Evolutionary conservation across 1,284 basidiomycete species (phyloP).

Genomic region (Irpex lacteus): DNA sequence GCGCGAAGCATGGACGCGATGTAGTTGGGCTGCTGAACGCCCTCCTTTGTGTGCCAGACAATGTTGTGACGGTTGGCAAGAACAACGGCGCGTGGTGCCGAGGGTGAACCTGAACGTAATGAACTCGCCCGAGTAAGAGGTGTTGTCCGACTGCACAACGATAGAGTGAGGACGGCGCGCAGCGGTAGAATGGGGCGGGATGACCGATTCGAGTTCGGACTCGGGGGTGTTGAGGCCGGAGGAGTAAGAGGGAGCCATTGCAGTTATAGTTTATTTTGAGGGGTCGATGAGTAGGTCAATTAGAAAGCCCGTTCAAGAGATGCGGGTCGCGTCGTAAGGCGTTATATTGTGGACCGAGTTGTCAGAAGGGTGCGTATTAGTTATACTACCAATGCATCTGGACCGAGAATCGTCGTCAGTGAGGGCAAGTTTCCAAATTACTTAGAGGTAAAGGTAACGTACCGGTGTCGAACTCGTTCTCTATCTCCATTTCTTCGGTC

Average conservation of each 20-base stretch:
- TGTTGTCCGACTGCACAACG: slow-evolving; percentile 83
- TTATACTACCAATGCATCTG: no score
- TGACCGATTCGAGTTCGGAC: slow-evolving; percentile 60
- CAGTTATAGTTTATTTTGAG: slow-evolving; percentile 16
- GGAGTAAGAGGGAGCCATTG: slow-evolving; percentile 59
- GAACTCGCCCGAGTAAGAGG: slow-evolving; percentile 75
- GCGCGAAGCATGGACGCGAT: slow-evolving; percentile 92
- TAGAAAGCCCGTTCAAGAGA: slow-evolving; percentile 50
- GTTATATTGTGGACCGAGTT: no score
- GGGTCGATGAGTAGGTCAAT: slow-evolving; percentile 28
- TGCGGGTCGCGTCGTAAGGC: no score
- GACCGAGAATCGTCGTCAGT: no score
- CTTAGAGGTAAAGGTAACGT: no score
- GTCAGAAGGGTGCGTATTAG: no score
- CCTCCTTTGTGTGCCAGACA: slow-evolving; percentile 92
- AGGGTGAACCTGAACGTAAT: slow-evolving; percentile 86
- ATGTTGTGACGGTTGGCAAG: slow-evolving; percentile 97
- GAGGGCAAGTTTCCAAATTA: no score
- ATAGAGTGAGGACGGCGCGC: slow-evolving; percentile 75
- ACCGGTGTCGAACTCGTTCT: no score
- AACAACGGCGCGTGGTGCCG: slow-evolving; percentile 92
- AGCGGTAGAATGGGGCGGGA: slow-evolving; percentile 83
- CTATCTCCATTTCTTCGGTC: no score
- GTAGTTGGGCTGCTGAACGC: slow-evolving; percentile 95
- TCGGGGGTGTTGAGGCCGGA: slow-evolving; percentile 64